Evolutionary conservation across 2,329 filamentous ascomycete species (phyloP).

Genomic region (Ilyonectria mors-panacis): DNA sequence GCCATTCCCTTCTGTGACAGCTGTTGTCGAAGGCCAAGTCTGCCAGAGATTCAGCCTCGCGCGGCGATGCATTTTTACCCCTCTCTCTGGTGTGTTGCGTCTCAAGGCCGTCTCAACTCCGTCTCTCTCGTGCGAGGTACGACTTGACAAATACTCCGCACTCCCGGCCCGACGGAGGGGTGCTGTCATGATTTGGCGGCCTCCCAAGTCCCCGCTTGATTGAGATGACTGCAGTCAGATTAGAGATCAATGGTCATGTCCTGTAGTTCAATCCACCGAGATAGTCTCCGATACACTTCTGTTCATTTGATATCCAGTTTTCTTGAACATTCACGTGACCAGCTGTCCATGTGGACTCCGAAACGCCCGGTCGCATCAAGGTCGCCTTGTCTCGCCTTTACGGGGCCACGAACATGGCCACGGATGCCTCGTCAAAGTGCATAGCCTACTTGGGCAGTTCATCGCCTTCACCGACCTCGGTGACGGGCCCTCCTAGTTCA

Average conservation of each 20-base stretch:
- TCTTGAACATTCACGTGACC: neutral
- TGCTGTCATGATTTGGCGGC: neutral
- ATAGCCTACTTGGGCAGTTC: neutral
- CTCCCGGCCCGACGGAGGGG: neutral
- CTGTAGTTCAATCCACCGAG: neutral
- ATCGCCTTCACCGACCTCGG: neutral
- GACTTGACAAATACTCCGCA: neutral
- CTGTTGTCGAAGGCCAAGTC: neutral
- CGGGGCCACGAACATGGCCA: neutral
- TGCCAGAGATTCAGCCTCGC: neutral
- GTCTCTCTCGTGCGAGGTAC: neutral
- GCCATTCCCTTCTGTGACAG: neutral
- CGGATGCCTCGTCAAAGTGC: conserved; percentile 1
- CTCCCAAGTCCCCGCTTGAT: neutral
- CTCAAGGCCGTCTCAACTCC: neutral
- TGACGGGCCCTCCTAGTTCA: neutral
- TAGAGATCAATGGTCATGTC: neutral
- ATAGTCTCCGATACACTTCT: neutral
- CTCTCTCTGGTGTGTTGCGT: neutral
- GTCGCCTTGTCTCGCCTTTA: neutral
- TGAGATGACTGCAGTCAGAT: neutral
- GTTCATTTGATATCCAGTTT: neutral
- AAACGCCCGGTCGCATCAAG: neutral
- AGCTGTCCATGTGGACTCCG: neutral
- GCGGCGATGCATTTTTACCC: conserved; percentile 4